Conservation (phyloP, 116 monocot genomes). For the Posidonia oceanica region DNA sequence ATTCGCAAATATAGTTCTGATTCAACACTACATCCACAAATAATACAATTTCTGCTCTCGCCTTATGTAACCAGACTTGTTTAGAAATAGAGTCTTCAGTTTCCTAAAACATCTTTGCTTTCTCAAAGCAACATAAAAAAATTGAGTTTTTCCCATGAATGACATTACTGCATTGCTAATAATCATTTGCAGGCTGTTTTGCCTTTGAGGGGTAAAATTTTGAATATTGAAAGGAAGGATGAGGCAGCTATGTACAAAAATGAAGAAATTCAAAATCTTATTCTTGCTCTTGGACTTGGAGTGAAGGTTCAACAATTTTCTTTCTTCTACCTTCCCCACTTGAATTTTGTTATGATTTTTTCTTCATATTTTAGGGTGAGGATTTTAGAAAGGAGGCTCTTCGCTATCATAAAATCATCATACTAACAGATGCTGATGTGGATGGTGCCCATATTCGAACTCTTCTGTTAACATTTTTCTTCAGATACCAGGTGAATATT, state of each 20-base stretch:
- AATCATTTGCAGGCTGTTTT: slow-evolving; percentile 61
- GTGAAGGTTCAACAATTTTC: slow-evolving; percentile 58
- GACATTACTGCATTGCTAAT: too few relatives aligned
- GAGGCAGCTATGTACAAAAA: slow-evolving; percentile 99
- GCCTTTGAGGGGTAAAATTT: slow-evolving; percentile 95
- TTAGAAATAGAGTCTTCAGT: too few relatives aligned
- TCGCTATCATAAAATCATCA: slow-evolving; percentile 95
- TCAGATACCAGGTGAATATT: slow-evolving; percentile 77
- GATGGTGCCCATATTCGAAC: slow-evolving; percentile 98
- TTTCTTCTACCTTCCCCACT: neutral
- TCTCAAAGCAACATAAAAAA: too few relatives aligned
- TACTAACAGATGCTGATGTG: slow-evolving; percentile 97
- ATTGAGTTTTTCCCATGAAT: too few relatives aligned
- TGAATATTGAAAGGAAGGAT: slow-evolving; percentile 93
- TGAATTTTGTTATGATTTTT: neutral
- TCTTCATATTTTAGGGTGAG: slow-evolving; percentile 60
- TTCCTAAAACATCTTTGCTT: too few relatives aligned
- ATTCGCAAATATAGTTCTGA: too few relatives aligned
- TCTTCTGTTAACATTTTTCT: slow-evolving; percentile 96
- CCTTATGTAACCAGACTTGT: too few relatives aligned
- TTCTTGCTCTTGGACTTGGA: slow-evolving; percentile 94
- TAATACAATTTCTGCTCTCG: too few relatives aligned
- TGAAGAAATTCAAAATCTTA: slow-evolving; percentile 97
- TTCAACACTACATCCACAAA: too few relatives aligned
- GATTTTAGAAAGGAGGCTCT: slow-evolving; percentile 87